Conservation (phyloP, 2,329 filamentous ascomycete genomes). For the Trichoderma sp. region DNA sequence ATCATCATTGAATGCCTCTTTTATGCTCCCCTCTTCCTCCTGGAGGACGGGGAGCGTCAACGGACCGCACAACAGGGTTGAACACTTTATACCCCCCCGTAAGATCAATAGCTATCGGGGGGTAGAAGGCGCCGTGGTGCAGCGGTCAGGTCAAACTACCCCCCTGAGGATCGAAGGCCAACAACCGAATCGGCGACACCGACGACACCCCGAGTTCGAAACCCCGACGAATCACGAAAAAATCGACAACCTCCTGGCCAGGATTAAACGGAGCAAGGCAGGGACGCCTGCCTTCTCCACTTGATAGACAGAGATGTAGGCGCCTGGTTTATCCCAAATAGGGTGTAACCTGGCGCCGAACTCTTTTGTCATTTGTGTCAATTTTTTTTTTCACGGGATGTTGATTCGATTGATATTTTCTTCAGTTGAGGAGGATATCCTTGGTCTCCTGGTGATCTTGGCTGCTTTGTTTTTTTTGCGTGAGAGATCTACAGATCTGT, state of each 20-base stretch:
- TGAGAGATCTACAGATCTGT: neutral
- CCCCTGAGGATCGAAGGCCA: neutral
- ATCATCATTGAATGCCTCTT: neutral
- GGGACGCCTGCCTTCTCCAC: neutral
- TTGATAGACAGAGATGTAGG: conserved; percentile 29
- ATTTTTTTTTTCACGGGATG: neutral
- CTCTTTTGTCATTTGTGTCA: conserved; percentile 27
- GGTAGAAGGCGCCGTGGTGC: neutral
- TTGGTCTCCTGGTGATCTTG: neutral
- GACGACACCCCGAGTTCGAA: conserved; percentile 6
- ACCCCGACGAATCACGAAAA: neutral
- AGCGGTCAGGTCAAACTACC: conserved; percentile 31
- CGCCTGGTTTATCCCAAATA: neutral
- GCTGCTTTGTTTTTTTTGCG: neutral
- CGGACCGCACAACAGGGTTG: neutral
- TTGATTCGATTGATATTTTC: neutral
- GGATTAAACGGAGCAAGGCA: neutral
- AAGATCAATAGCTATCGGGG: neutral
- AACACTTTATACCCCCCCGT: neutral
- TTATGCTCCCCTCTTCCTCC: neutral
- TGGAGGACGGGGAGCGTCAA: neutral
- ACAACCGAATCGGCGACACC: conserved; percentile 1
- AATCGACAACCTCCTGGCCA: neutral
- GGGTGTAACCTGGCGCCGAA: conserved; percentile 25
- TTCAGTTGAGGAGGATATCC: neutral